A percentile compares a stretch with the other conserved stretches of the same genome.
These are phyloP conservation scores for Penstemon davidsonii DNA, from an alignment of 257 asterid species.

Conservation along the genomic window DNA sequence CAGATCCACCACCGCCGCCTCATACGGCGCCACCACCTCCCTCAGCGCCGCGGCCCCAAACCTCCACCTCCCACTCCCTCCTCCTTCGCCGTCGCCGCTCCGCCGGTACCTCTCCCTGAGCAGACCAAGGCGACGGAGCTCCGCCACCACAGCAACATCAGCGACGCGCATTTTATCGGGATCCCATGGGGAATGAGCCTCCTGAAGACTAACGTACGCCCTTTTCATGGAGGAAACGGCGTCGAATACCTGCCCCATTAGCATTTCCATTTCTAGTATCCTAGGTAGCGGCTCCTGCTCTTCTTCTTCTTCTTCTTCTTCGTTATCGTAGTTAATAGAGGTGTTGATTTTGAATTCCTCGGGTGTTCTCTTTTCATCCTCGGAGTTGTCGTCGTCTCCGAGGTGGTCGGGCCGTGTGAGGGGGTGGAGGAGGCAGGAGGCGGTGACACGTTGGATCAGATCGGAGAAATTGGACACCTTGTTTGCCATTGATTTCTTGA, in stretches of 20 bases:
- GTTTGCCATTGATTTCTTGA: conserved; percentile 59
- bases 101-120: conserved; percentile 86
- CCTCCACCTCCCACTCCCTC: conserved; percentile 46
- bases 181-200: conserved; percentile 92
- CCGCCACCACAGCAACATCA: conserved; percentile 85
- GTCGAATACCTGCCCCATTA: conserved; percentile 81
- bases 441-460: conserved; percentile 94
- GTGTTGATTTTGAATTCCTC: not conserved
- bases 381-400: conserved; percentile 16
- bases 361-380: not conserved
- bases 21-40: conserved; percentile 98
- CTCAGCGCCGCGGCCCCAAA: conserved; percentile 72
- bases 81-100: conserved; percentile 41
- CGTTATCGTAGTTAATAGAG: conserved; percentile 21
- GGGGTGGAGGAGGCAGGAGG: conserved; percentile 89
- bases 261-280: conserved; percentile 66
- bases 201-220: conserved; percentile 88
- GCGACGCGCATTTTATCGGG: conserved; percentile 83
- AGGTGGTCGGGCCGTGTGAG: conserved; percentile 40
- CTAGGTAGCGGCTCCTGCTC: conserved; percentile 38
- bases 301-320: conserved; percentile 32
- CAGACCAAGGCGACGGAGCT: conserved; percentile 70
- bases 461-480: conserved; percentile 88
- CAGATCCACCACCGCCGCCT: conserved; percentile 80
- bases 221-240: conserved; percentile 74